Evolutionary conservation across 2,329 filamentous ascomycete genomes (phyloP).

Genomic region (Tolypocladium inflatum): DNA sequence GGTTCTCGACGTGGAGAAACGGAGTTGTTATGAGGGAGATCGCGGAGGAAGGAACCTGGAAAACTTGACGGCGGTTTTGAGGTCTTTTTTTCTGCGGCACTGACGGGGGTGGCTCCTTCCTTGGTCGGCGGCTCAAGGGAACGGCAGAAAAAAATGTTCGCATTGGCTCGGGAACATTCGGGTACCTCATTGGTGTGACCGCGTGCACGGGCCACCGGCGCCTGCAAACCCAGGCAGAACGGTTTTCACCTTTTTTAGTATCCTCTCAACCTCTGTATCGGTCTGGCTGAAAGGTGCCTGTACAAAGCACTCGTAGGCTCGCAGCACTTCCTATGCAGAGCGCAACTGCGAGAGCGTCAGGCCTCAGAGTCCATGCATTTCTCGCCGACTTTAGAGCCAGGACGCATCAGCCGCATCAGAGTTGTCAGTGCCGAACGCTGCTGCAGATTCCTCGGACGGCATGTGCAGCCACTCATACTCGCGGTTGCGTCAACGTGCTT

Average conservation of each 20-base stretch:
- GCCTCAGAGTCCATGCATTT: too few relatives aligned
- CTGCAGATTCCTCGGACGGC: not conserved
- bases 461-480: not conserved
- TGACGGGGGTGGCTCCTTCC: not conserved
- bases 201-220: not conserved
- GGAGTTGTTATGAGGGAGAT: slow-evolving; percentile 4
- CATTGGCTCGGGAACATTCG: not conserved
- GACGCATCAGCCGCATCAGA: too few relatives aligned
- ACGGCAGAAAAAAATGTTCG: not conserved
- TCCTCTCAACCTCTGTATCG: not conserved
- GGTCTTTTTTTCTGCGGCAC: slow-evolving; percentile 1
- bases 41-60: not conserved
- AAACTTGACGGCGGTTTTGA: not conserved
- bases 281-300: not conserved
- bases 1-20: slow-evolving; percentile 18
- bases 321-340: too few relatives aligned
- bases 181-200: not conserved
- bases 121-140: not conserved
- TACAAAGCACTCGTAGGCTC: too few relatives aligned
- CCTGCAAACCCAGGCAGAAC: not conserved
- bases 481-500: not conserved
- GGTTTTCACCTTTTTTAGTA: too few relatives aligned
- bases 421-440: too few relatives aligned
- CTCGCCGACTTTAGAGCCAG: too few relatives aligned
- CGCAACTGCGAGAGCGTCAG: too few relatives aligned